phyloP scores from a whole-genome alignment of 345 rosid genomes.

The Cardamine occulta region DNA sequence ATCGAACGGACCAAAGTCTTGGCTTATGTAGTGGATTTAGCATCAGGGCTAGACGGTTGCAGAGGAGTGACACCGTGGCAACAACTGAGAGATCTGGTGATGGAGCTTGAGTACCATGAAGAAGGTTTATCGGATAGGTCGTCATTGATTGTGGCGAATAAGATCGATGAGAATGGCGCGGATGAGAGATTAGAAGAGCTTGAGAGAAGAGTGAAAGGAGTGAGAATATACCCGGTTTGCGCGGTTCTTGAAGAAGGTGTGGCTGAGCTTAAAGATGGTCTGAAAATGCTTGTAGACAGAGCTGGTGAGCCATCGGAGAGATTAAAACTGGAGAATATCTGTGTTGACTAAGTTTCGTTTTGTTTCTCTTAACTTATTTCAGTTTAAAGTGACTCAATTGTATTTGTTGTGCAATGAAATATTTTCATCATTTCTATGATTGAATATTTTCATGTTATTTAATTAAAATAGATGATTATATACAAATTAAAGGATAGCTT shows the following conservation, averaged over 20 bases:
- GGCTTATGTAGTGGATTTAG: constrained; percentile 89
- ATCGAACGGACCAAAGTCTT: constrained; percentile 93
- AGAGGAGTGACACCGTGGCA: constrained; percentile 84
- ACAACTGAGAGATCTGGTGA: constrained; percentile 70
- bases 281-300: constrained; percentile 63
- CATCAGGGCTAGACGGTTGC: constrained; percentile 70
- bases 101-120: constrained; percentile 88
- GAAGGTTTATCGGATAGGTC: constrained; percentile 78
- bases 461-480: background rate
- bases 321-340: constrained; percentile 57
- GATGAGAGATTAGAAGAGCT: constrained; percentile 67
- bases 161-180: constrained; percentile 80
- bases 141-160: constrained; percentile 78
- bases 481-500: background rate
- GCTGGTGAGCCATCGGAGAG: constrained; percentile 45
- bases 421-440: background rate
- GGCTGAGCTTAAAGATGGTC: constrained; percentile 75
- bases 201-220: constrained; percentile 63
- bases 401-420: constrained; percentile 20
- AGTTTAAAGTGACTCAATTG: background rate
- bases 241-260: constrained; percentile 90
- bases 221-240: constrained; percentile 68
- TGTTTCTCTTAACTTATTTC: constrained; percentile 14
- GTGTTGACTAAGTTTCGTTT: constrained; percentile 43
- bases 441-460: background rate